Evolutionary conservation across 371 early-diverging fungal genomes (phyloP), one percentile per base, ranked within the genome.

Genomic region (Rhizopus sp.): DNA sequence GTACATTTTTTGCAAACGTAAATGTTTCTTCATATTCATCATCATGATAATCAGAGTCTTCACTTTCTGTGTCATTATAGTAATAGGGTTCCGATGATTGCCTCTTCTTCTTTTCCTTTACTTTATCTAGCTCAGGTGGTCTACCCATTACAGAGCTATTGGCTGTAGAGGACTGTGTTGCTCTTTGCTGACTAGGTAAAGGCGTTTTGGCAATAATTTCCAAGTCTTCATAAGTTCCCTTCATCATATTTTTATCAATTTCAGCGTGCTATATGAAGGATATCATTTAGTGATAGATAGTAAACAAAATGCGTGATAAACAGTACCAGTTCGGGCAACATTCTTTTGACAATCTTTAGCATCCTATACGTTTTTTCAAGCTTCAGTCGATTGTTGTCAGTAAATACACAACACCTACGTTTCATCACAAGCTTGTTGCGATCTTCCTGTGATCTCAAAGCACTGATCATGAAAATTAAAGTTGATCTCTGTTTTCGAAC

Each of bases 1-100:
- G 12, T 3, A 68, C 37, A 9, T 68, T 68, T 29, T 68, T 68
- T 3, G 68, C 68, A 63, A 68, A 63, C 0, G 57, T 54, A 33
- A 68, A 68, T 4, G 57, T 68, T 10, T 63, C 63, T 4, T 49
- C 47, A 53, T 40, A 59, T 45, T 62, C 68, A 33, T 55, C 60
- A 3, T 63, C 54, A 13, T 53, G 45, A 0, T 56, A 53, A 9
- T 54, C 63, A 3, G 60, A 48, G 13, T 48, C 63, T 35, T 67
- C 62, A 34, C 62, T 62, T 34, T 67, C 68, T 10, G 63, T 66
- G n/a, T 60, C 62, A 3, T 45, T 45, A 13, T 52, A 55, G 41
- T 51, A 55, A 12, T 54, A 51, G 12, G 54, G 54, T 4, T 46
- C 53, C 32, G 15, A 10, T 30, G 38, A 17, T 34, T 41, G 9